A percentile compares a stretch with the other conserved stretches of the same genome.
phyloP scores from a whole-genome alignment of 2,329 filamentous ascomycete species.

The Cadophora gregata region DNA sequence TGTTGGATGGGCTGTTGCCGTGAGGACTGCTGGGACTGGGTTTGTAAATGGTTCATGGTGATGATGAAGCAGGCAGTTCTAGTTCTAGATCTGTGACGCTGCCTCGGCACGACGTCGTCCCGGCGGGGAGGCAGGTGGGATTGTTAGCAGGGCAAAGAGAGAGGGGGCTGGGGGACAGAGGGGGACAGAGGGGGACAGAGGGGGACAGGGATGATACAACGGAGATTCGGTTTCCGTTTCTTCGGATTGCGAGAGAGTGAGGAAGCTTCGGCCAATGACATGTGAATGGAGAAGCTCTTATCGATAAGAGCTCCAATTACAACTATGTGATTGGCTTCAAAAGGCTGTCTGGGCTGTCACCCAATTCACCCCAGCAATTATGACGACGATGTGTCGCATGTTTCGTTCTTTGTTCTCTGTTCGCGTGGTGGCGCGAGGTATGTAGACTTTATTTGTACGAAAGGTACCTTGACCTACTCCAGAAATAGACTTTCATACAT shows the following conservation, averaged over 20 bases:
- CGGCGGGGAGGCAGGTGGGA: neutral
- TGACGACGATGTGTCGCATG: neutral
- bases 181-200: too few relatives aligned
- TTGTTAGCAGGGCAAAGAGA: neutral
- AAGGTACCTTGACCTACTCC: too few relatives aligned
- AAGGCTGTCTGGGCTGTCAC: too few relatives aligned
- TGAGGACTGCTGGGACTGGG: slow-evolving; percentile 6
- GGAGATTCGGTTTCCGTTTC: neutral
- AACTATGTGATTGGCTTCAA: neutral
- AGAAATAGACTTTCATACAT: slow-evolving; percentile 1
- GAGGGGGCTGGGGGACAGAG: too few relatives aligned
- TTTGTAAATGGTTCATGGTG: slow-evolving; percentile 29
- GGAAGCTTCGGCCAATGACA: neutral
- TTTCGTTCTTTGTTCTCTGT: too few relatives aligned
- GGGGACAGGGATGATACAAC: neutral
- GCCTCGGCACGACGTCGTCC: slow-evolving; percentile 13
- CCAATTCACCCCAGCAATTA: neutral
- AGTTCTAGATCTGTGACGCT: slow-evolving; percentile 27
- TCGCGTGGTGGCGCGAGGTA: too few relatives aligned
- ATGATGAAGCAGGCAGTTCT: slow-evolving; percentile 32
- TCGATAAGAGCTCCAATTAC: slow-evolving; percentile 17
- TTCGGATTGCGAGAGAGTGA: neutral
- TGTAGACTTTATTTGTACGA: too few relatives aligned
- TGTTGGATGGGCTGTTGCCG: neutral
- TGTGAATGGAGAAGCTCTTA: slow-evolving; percentile 2